Evolutionary conservation across 2,329 filamentous ascomycete species (phyloP), one percentile per base, ranked within the genome.

Genomic region (Tolypocladium nubicola): DNA sequence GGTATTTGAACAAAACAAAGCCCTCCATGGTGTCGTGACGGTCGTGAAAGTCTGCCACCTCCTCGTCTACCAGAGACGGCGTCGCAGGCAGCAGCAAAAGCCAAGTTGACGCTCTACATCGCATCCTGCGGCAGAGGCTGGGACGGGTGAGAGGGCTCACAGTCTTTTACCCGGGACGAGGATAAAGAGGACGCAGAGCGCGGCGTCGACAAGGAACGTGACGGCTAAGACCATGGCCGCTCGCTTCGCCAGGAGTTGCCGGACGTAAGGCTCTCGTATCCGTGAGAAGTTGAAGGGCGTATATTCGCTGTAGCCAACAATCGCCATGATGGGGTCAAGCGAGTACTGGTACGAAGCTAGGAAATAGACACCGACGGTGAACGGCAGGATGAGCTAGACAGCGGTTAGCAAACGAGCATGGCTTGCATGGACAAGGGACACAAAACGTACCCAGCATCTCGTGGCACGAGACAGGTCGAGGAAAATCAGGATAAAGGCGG

Each of bases 331-430:
- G 0, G 95, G 93, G 67, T 99, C 94, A 55, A 99, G 84, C 62
- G 90, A 91, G 75, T 97, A 99, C 71, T 97, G 93, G 68, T 97
- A 96, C 2, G 92, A 94, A 35, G 88, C 83, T 39, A 96, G 83
- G 66, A 88, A 85, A 73, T 99, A 99, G 38, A 96, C 84, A 30
- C 91, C 93, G 39, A 99, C 74, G 1, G 90, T 91, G 74, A 97
- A 97, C 0, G 95, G 94, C 1, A 99, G 76, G 63, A 97, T 93
- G 58, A 82, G 72, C 77, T 79, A 59, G 60, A 41, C 5, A 52
- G 13, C 9, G n/a, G 50, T 69, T 61, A 67, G 63, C 47, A n/a
- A 19, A n/a, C 5, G 2, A 21, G 40, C 33, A 64, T 54, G 64
- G 62, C 40, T 39, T 50, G 41, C 8, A 56, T 23, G n/a, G n/a